phyloP scores from a whole-genome alignment of 2,329 filamentous ascomycete genomes.

The Aquanectria penicillioides region DNA sequence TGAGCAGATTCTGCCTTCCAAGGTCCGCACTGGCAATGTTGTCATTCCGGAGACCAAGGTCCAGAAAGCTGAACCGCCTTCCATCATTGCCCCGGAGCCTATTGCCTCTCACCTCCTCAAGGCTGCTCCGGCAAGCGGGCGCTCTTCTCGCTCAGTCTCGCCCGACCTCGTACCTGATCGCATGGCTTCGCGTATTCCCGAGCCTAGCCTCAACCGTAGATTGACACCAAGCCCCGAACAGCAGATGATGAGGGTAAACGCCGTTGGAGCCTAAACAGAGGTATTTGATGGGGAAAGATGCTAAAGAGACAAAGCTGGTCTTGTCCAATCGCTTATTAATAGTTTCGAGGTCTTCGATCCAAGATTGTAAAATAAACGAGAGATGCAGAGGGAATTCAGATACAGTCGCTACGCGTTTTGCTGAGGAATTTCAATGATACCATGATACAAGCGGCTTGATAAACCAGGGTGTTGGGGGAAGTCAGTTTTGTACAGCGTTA shows the following conservation, averaged over 20 bases:
- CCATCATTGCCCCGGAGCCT: constrained; percentile 64
- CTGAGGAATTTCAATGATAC: constrained; percentile 7
- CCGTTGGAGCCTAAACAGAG: constrained; percentile 27
- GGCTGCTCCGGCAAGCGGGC: constrained; percentile 65
- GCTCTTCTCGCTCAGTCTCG: constrained; percentile 64
- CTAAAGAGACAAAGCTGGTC: constrained; percentile 18
- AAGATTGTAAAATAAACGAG: constrained; percentile 31
- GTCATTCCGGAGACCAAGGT: constrained; percentile 52
- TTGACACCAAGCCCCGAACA: constrained; percentile 61
- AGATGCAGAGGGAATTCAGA: constrained; percentile 18
- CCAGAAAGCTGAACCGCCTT: constrained; percentile 55
- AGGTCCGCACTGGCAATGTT: constrained; percentile 63
- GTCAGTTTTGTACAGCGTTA: not conserved
- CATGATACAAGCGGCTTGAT: not conserved
- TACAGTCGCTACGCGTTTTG: constrained; percentile 5
- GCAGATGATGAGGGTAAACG: constrained; percentile 47
- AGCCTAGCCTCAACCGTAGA: constrained; percentile 55
- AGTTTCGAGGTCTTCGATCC: constrained; percentile 5
- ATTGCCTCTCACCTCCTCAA: constrained; percentile 64
- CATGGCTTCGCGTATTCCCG: constrained; percentile 67
- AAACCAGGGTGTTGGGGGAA: not conserved
- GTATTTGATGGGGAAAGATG: not conserved
- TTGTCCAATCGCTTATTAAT: constrained; percentile 31
- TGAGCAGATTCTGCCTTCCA: constrained; percentile 66
- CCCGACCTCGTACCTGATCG: constrained; percentile 71